Evolutionary conservation across 805 yeast species (phyloP), one percentile per base, ranked within the genome.

Genomic region (Tetrapisispora arboricola): DNA sequence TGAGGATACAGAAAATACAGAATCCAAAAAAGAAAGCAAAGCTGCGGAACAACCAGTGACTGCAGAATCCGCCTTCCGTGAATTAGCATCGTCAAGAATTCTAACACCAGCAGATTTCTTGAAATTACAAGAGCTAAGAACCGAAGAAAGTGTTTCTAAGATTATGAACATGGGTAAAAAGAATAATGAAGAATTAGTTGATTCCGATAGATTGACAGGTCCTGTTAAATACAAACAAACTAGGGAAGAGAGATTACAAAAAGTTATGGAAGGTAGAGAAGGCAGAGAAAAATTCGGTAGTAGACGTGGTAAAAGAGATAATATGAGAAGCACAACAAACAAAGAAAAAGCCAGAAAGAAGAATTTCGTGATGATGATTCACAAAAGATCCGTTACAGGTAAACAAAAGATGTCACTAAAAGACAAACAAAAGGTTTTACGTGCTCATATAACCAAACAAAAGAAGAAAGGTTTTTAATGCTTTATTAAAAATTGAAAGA

Each of bases 321-420:
- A 73, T 41, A 71, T 75, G 15, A 96, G 82, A 59, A 84, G 95
- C 22, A 88, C 97, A 10, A 92, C 99, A 2, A 92, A 92, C 63
- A 78, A 78, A 65, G 96, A 94, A 66, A 92, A 92, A 76, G 94
- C 87, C 19, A 76, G 97, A 64, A 86, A 86, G 86, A 92, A 92
- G 95, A 92, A 92, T 66, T 92, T 87, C 59, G 90, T 92, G 60
- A 92, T 92, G 99, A 84, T 84, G 90, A 84, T 92, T 52, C 99
- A 92, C 65, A 92, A 90, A 68, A 78, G 78, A 55, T 79, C 84
- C 38, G 97, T 92, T 30, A 94, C 84, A 64, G 97, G 97, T 48
- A 92, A 92, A 64, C 88, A 82, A 48, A 84, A 80, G 66, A 71
- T 82, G 73, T 84, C 96, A 43, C 70, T 92, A 53, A 73, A 95